A percentile compares a stretch with the other conserved stretches of the same genome.
Evolutionary conservation across 345 rosid species (phyloP).

Genomic region (Laguncularia racemosa): DNA sequence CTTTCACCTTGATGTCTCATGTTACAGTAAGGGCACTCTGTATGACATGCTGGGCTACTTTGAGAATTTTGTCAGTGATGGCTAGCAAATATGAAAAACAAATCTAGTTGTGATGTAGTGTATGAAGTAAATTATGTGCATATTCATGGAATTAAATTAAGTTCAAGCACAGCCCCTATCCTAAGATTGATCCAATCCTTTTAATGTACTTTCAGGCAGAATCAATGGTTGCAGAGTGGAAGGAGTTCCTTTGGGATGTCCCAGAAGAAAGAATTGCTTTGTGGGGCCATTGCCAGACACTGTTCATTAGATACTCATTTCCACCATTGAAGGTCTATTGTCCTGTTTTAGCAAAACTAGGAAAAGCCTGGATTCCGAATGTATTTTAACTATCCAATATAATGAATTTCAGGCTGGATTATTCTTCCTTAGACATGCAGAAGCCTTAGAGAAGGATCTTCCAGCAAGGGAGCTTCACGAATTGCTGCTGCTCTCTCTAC

Average conservation of each 20-base stretch:
- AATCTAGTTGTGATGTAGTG: too few species aligned
- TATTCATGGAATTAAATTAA: too few species aligned
- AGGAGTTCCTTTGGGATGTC: slow-evolving; percentile 99
- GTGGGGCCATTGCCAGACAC: slow-evolving; percentile 95
- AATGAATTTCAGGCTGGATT: slow-evolving; percentile 64
- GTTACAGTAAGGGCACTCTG: too few species aligned
- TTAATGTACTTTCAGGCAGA: slow-evolving; percentile 60
- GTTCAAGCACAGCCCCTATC: too few species aligned
- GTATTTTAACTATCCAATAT: slow-evolving; percentile 3
- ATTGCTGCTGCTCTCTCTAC: slow-evolving; percentile 82
- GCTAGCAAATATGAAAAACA: too few species aligned
- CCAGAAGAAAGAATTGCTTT: slow-evolving; percentile 97
- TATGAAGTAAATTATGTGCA: too few species aligned
- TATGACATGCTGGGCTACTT: too few species aligned
- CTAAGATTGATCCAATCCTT: too few species aligned
- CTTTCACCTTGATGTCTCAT: too few species aligned
- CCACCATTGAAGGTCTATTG: slow-evolving; percentile 72
- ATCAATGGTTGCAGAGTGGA: slow-evolving; percentile 99
- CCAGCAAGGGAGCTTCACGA: slow-evolving; percentile 90
- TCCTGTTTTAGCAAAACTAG: not conserved
- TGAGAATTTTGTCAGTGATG: too few species aligned
- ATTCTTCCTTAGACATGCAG: slow-evolving; percentile 94
- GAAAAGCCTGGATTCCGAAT: too few species aligned
- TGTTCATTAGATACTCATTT: slow-evolving; percentile 81
- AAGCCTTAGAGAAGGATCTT: slow-evolving; percentile 90